Evolutionary conservation across 2,329 filamentous ascomycete species (phyloP).

Genomic region (Nakataea oryzae): DNA sequence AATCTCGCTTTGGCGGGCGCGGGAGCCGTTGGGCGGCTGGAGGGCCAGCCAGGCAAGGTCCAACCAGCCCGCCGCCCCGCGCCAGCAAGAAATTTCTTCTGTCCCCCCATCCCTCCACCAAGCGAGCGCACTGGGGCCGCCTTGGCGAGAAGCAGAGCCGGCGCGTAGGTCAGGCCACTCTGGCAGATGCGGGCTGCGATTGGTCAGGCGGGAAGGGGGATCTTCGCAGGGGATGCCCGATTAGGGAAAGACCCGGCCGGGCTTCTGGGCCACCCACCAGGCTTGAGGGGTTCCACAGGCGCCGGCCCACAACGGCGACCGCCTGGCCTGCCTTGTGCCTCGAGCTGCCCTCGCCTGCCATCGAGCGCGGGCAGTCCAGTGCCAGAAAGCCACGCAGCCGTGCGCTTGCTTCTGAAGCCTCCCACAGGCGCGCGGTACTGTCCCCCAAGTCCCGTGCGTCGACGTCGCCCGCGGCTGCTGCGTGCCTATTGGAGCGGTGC

Average conservation of each 20-base stretch:
- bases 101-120: background rate
- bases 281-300: background rate
- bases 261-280: background rate
- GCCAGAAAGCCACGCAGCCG: background rate
- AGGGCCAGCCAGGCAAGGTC: background rate
- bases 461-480: too few relatives aligned
- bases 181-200: background rate
- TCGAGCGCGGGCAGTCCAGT: too few relatives aligned
- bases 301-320: background rate
- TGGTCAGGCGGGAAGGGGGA: background rate
- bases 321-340: too few relatives aligned
- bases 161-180: constrained; percentile 3
- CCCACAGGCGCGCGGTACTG: background rate
- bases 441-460: background rate
- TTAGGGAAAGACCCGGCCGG: background rate
- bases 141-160: background rate
- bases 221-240: background rate
- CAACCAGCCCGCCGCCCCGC: background rate
- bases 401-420: background rate
- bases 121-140: too few relatives aligned
- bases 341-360: too few relatives aligned
- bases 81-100: background rate
- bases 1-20: background rate
- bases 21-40: too few relatives aligned
- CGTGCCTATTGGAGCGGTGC: background rate